A percentile compares a stretch with the other conserved stretches of the same genome.
Evolutionary conservation across 768 basidiomycete genomes (phyloP).

Genomic region (Leccinum olivaceopallidum): DNA sequence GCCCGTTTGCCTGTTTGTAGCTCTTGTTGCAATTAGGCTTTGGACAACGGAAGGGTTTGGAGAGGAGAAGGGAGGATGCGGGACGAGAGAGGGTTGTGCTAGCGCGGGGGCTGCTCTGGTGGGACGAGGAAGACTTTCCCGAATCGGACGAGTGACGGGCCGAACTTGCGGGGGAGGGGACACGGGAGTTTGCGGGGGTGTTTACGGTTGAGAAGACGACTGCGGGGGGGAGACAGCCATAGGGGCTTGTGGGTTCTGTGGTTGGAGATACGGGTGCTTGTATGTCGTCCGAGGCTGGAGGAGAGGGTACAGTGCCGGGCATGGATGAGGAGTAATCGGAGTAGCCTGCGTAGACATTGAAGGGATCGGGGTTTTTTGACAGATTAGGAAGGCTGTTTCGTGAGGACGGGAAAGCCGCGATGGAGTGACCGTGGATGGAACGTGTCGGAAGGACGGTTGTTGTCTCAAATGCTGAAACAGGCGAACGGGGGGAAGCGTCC

Average conservation of each 20-base stretch:
- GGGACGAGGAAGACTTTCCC: slow-evolving; percentile 29
- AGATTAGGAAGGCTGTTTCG: slow-evolving; percentile 29
- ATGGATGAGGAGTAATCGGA: slow-evolving; percentile 62
- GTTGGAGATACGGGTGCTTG: slow-evolving; percentile 30
- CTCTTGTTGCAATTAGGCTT: slow-evolving; percentile 95
- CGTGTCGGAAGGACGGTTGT: slow-evolving; percentile 54
- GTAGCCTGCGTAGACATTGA: slow-evolving; percentile 71
- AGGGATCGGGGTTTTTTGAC: slow-evolving; percentile 49
- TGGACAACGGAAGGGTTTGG: slow-evolving; percentile 91
- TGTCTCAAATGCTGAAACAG: slow-evolving; percentile 52
- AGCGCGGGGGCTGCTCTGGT: slow-evolving; percentile 34
- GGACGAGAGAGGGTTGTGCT: slow-evolving; percentile 50
- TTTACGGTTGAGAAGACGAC: slow-evolving; percentile 55
- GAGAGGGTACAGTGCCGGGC: slow-evolving; percentile 52
- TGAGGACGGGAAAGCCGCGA: slow-evolving; percentile 35
- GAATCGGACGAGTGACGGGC: slow-evolving; percentile 26
- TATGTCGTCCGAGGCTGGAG: slow-evolving; percentile 31
- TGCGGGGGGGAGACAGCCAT: slow-evolving; percentile 63
- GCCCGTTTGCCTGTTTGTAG: slow-evolving; percentile 93
- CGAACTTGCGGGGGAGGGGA: slow-evolving; percentile 28
- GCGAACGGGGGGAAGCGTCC: slow-evolving; percentile 30
- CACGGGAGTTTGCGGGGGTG: slow-evolving; percentile 51
- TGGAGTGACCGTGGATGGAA: slow-evolving; percentile 38
- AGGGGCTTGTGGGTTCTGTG: slow-evolving; percentile 35
- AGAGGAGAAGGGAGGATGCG: slow-evolving; percentile 62